Base-by-base conservation (phyloP, 1,284 basidiomycete species). In the Caloboletus inedulis region DNA sequence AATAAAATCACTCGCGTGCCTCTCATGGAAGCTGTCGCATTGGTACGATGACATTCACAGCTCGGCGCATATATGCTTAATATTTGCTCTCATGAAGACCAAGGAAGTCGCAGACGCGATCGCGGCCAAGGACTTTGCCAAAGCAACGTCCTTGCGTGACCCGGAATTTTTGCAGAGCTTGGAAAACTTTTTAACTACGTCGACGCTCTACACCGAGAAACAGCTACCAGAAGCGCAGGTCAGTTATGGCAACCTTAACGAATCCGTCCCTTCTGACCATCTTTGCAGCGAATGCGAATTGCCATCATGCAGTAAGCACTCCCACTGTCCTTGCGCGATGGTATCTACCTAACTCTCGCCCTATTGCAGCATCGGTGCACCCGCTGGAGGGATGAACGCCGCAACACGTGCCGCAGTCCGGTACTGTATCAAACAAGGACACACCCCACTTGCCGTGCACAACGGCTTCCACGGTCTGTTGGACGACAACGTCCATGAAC, bases 381-480 rank as follows among this genome's bases (percentile, higher is more conserved):
- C 97, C 3, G 95, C 96, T 4, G 95, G 96, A 52, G 96, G 97
- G 12, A 98, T 99, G 93, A 98, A 99, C 68, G 95, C 95, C 1
- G 96, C 96, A 0, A 98, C 94, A 0, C 87, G 96, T 42, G 88
- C 95, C 31, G 94, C 93, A 1, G 94, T 92, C 7, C 89, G 96
- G 16, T 98, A 93, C 76, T 98, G 94, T 69, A 76, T 96, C 57
- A 85, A 86, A 55, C 89, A 93, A 64, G 96, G 97, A 1, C 96
- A 99, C 71, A 89, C 82, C 19, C 89, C 95, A 14, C 77, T 98
- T 29, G 92, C 87, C 0, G 85, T 99, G 61, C 86, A 95, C 77
- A 99, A 98, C 69, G 95, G 97, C 25, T 98, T 98, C 79, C 85
- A 85, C 37, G 96, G 96, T 31, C 78, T 99, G 8, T 81, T 98